phyloP scores from a whole-genome alignment of 768 basidiomycete species.

The Kwoniella bestiolae region DNA sequence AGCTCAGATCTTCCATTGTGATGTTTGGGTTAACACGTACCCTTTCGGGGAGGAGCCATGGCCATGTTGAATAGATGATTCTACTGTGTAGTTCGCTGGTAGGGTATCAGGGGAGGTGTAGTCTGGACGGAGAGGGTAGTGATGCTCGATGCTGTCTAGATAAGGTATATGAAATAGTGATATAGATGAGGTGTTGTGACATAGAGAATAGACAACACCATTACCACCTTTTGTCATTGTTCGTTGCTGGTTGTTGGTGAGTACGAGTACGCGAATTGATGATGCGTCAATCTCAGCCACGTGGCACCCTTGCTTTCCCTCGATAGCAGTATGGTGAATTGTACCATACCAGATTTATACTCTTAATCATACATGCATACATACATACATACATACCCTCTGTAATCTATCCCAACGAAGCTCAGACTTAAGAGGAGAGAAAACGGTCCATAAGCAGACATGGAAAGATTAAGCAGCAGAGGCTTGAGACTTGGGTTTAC shows the following conservation, averaged over 20 bases:
- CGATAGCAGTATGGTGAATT: not conserved
- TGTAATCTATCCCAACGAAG: not conserved
- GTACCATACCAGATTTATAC: not conserved
- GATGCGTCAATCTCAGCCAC: not conserved
- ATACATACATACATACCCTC: not conserved
- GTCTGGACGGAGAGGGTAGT: not conserved
- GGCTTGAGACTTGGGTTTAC: slow-evolving; percentile 31
- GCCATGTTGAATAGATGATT: slow-evolving; percentile 9
- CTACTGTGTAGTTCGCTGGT: not conserved
- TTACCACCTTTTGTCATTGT: not conserved
- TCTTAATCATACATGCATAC: not conserved
- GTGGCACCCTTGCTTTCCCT: not conserved
- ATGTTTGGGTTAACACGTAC: slow-evolving; percentile 19
- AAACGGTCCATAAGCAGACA: not conserved
- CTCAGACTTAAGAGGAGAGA: not conserved
- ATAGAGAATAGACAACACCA: not conserved
- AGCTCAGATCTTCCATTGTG: not conserved
- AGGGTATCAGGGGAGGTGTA: not conserved
- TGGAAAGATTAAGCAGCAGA: not conserved
- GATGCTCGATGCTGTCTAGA: not conserved
- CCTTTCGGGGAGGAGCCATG: slow-evolving; percentile 35
- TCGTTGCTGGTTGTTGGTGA: no score
- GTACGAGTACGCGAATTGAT: not conserved
- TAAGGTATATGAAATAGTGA: not conserved
- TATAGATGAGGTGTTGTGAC: not conserved